Percentiles rank a stretch among this genome's conserved stretches.
These are phyloP conservation scores for Phallus indusiatus DNA, from an alignment of 768 basidiomycete species.

Conservation along the genomic window DNA sequence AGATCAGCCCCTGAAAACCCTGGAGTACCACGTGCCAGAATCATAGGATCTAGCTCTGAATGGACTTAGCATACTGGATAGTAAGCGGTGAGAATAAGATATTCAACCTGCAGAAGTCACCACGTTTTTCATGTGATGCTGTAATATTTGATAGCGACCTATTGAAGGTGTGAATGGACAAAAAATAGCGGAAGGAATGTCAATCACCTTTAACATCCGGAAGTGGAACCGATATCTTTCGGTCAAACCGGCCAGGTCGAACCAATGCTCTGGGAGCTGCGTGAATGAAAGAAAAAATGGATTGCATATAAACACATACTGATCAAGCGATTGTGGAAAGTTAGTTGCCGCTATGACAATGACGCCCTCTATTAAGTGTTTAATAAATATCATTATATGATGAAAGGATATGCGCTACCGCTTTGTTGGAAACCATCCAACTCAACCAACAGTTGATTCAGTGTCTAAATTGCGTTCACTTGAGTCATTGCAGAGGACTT, in stretches of 20 bases:
- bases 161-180: neutral
- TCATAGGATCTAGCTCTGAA: conserved; percentile 71
- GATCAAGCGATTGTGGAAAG: conserved; percentile 90
- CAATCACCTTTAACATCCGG: conserved; percentile 80
- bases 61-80: neutral
- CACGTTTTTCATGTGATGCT: conserved; percentile 84
- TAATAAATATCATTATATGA: neutral
- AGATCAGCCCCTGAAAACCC: conserved; percentile 97
- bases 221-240: conserved; percentile 82
- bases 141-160: conserved; percentile 77
- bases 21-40: conserved; percentile 87
- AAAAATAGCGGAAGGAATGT: neutral
- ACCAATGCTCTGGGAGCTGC: conserved; percentile 66
- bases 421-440: conserved; percentile 94
- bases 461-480: conserved; percentile 31
- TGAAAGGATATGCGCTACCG: conserved; percentile 12
- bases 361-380: conserved; percentile 56
- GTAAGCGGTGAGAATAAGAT: neutral
- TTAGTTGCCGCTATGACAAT: conserved; percentile 98
- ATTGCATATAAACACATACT: conserved; percentile 37
- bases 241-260: conserved; percentile 94
- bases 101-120: conserved; percentile 44
- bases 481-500: neutral
- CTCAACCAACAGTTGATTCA: conserved; percentile 94
- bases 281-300: conserved; percentile 9